These are phyloP conservation scores for Allium cepa DNA, from an alignment of 106 monocot species.

Conservation along the genomic window DNA sequence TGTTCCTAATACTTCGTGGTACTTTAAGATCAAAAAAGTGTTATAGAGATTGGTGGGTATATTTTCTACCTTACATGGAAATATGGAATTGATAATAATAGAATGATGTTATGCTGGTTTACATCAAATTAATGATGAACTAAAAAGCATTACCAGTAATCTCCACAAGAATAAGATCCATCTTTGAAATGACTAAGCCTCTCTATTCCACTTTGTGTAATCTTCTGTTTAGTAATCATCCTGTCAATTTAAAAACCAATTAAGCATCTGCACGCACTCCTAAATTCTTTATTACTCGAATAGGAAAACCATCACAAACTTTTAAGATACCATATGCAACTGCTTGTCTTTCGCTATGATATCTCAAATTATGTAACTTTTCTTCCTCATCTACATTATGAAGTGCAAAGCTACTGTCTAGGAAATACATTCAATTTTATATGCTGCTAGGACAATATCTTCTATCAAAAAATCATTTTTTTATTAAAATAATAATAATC, in stretches of 20 bases:
- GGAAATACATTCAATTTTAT: too few relatives aligned
- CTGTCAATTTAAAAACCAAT: constrained; percentile 57
- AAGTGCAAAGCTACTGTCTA: constrained; percentile 63
- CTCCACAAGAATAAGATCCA: constrained; percentile 70
- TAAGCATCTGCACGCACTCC: constrained; percentile 81
- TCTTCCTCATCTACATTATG: constrained; percentile 87
- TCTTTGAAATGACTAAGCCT: constrained; percentile 78
- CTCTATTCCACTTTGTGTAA: constrained; percentile 66
- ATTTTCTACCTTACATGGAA: too few relatives aligned
- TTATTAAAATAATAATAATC: too few relatives aligned
- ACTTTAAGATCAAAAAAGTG: too few relatives aligned
- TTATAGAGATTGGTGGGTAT: too few relatives aligned
- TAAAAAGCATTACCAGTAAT: constrained; percentile 54
- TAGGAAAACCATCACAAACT: constrained; percentile 55
- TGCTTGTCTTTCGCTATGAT: constrained; percentile 74
- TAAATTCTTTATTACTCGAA: constrained; percentile 76
- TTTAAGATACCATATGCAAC: constrained; percentile 74
- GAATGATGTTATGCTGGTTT: too few relatives aligned
- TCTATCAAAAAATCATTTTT: too few relatives aligned
- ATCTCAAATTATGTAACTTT: constrained; percentile 42
- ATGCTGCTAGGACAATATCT: too few relatives aligned
- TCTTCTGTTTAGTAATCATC: constrained; percentile 45
- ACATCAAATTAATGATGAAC: too few relatives aligned
- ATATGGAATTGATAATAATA: too few relatives aligned
- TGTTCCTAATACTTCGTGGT: too few relatives aligned